phyloP scores from a whole-genome alignment of 495 filamentous ascomycete species.

The Tuber indicum region DNA sequence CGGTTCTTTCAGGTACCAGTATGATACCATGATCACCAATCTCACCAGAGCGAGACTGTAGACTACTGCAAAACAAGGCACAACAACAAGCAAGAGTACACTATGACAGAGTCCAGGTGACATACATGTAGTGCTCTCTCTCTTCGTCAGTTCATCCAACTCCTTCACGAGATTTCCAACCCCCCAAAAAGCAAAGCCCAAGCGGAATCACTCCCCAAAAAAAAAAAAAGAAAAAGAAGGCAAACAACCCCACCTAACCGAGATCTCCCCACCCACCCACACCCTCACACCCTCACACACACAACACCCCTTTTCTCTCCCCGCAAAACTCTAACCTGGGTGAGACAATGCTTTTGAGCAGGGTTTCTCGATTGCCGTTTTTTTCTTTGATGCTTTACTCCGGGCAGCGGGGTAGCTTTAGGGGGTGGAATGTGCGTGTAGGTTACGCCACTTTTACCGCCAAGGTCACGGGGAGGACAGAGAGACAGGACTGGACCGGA shows the following conservation, averaged over 20 bases:
- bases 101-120: too few relatives aligned
- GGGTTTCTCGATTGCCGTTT: neutral
- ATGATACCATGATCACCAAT: neutral
- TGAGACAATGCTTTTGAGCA: neutral
- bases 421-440: neutral
- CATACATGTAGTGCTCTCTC: too few relatives aligned
- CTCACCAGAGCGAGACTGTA: neutral
- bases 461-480: neutral
- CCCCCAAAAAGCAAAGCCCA: neutral
- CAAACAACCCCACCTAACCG: neutral
- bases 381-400: neutral
- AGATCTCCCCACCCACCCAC: neutral
- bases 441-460: neutral
- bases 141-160: neutral
- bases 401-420: neutral
- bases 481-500: neutral
- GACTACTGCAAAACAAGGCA: neutral
- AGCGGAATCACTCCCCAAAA: neutral
- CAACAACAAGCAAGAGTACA: too few relatives aligned
- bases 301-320: neutral
- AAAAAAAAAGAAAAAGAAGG: neutral
- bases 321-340: conserved; percentile 1
- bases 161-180: neutral
- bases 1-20: neutral
- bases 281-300: neutral